A percentile compares a stretch with the other conserved stretches of the same genome.
Conservation (phyloP, 495 filamentous ascomycete genomes). For the Bathelium albidoporum region DNA sequence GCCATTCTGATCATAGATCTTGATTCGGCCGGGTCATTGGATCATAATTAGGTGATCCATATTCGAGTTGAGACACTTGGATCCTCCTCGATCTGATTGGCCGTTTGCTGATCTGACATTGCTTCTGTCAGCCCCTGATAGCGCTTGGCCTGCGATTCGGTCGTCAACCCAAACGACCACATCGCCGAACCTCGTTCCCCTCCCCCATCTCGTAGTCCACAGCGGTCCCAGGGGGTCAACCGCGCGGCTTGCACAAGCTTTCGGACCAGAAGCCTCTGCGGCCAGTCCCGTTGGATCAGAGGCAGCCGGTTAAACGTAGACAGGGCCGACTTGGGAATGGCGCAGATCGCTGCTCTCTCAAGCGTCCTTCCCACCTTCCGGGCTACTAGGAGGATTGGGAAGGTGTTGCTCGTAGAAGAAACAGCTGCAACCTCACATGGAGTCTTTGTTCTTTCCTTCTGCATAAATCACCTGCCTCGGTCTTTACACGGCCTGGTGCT, state of each 20-base stretch:
- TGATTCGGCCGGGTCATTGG: too few species aligned
- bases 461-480: background rate
- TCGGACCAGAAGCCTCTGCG: background rate
- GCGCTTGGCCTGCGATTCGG: too few species aligned
- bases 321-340: too few species aligned
- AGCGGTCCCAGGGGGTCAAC: background rate
- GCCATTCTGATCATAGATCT: too few species aligned
- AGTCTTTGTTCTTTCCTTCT: background rate
- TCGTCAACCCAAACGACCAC: too few species aligned
- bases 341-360: background rate
- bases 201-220: background rate
- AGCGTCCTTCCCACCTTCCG: background rate
- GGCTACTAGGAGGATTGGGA: background rate
- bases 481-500: background rate
- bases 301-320: background rate
- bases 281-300: background rate
- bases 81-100: too few species aligned
- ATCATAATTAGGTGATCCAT: too few species aligned
- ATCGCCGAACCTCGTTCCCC: too few species aligned
- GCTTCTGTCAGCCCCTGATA: too few species aligned
- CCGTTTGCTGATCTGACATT: too few species aligned
- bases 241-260: conserved; percentile 2
- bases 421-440: background rate
- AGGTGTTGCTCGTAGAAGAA: background rate
- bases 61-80: too few species aligned